Percentiles rank a stretch among this genome's conserved stretches.
phyloP scores from a whole-genome alignment of 352 stramenopile genomes.

The Phytophthora uliginosa region DNA sequence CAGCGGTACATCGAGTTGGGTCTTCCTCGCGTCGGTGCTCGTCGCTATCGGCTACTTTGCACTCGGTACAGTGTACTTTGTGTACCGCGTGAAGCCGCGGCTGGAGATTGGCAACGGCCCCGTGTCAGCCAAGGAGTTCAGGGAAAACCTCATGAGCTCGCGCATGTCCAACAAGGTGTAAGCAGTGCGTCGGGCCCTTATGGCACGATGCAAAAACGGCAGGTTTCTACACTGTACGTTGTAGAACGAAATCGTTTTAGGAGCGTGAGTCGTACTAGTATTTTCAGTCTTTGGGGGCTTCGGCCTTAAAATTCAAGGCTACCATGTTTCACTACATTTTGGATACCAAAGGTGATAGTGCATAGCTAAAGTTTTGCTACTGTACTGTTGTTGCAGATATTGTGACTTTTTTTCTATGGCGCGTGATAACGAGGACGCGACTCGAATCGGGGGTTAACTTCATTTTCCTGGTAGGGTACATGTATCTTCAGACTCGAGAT shows the following conservation, averaged over 20 bases:
- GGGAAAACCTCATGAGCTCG: slow-evolving; percentile 51
- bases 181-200: slow-evolving; percentile 5
- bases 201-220: neutral
- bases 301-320: slow-evolving; percentile 10
- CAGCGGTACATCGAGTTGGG: slow-evolving; percentile 23
- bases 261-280: slow-evolving; percentile 20
- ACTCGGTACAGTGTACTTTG: slow-evolving; percentile 49
- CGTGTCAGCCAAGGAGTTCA: slow-evolving; percentile 46
- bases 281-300: slow-evolving; percentile 9
- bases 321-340: slow-evolving; percentile 2
- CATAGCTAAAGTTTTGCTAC: neutral
- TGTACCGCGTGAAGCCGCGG: slow-evolving; percentile 43
- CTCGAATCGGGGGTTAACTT: too few species aligned
- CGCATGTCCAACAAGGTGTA: slow-evolving; percentile 35
- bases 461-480: too few species aligned
- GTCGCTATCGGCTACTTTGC: slow-evolving; percentile 53
- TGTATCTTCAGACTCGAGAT: too few species aligned
- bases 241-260: slow-evolving; percentile 17
- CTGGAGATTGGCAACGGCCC: slow-evolving; percentile 27
- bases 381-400: neutral
- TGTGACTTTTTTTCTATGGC: too few species aligned
- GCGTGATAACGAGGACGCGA: too few species aligned
- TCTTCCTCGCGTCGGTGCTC: slow-evolving; percentile 59
- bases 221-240: slow-evolving; percentile 10
- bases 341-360: too few species aligned